Base-by-base conservation (phyloP, 148 eudicot genomes). In the Persicaria maculosa region DNA sequence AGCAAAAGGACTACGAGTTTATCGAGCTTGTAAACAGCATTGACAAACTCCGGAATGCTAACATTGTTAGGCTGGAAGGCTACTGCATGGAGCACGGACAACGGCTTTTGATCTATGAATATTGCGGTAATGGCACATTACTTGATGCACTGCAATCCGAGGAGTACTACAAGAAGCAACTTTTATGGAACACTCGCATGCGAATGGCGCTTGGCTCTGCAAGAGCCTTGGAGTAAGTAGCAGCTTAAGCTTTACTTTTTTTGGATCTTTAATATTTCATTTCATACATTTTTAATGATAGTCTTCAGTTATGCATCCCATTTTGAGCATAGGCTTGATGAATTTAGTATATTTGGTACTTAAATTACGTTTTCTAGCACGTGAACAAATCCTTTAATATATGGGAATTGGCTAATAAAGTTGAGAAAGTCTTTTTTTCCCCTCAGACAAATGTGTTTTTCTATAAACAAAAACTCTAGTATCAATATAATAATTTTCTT, bases 171-270 rank as follows among this genome's bases (percentile, higher is more conserved):
- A 91, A 84, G 84, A 83, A 83, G 70, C 81, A 84, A 69, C 85
- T 95, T 73, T 87, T 91, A 4, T 95, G 98, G 98, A 86, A 84
- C 81, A 81, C 80, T 50, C 98, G 98, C 73, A 84, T 85, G 48
- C 80, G 84, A 77, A 92, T 95, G 96, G 97, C 97, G 70, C 93
- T 95, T 76, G 98, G 97, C 79, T 90, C 96, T 80, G 98, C 98
- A 76, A 85, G 98, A 83, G 98, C 97, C 72, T 82, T 95, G 72
- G 97, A 92, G 98, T 95, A 88, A 82, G 96, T 87, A 15, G 46
- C 5, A 44, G 36, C 50, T 44, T 47, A 69, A 69, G 53, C 40
- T 71, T 71, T 22, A 44, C 25, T 6, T 68, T 44, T 44, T 52
- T 5, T 44, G 17, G 7, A 15, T 9, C 50, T 68, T 68, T 14